Conservation (phyloP, 441 rosid genomes). For the Jatropha podagrica region DNA sequence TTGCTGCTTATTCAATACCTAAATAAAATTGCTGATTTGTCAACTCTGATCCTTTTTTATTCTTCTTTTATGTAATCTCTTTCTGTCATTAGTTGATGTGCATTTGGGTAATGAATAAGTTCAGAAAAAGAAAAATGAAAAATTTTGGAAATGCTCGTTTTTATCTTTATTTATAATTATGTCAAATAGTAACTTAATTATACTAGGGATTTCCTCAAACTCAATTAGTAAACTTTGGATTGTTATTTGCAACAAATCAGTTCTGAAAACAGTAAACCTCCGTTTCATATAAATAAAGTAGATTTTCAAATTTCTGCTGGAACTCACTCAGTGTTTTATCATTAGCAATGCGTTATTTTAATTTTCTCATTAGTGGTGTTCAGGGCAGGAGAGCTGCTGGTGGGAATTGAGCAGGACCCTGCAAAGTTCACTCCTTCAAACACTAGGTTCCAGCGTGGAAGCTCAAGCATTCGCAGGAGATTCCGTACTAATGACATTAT, state of each 20-base stretch:
- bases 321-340: background rate
- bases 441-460: slow-evolving; percentile 93
- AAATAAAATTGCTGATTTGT: background rate
- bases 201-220: background rate
- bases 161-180: background rate
- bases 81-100: background rate
- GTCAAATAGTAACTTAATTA: background rate
- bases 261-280: too few species aligned
- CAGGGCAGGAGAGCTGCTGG: slow-evolving; percentile 93
- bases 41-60: background rate
- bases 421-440: slow-evolving; percentile 80
- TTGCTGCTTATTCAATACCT: background rate
- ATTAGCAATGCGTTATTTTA: background rate
- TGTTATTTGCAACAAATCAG: background rate
- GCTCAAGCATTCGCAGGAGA: slow-evolving; percentile 84
- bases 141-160: background rate
- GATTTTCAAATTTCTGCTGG: too few species aligned
- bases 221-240: background rate
- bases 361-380: slow-evolving; percentile 6
- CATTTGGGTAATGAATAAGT: background rate
- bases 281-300: too few species aligned
- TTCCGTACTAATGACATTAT: slow-evolving; percentile 70
- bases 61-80: background rate
- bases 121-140: background rate
- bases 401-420: slow-evolving; percentile 86